Evolutionary conservation across 257 asterid species (phyloP), one percentile per base, ranked within the genome.

Genomic region (Nicotiana obtusifolia): DNA sequence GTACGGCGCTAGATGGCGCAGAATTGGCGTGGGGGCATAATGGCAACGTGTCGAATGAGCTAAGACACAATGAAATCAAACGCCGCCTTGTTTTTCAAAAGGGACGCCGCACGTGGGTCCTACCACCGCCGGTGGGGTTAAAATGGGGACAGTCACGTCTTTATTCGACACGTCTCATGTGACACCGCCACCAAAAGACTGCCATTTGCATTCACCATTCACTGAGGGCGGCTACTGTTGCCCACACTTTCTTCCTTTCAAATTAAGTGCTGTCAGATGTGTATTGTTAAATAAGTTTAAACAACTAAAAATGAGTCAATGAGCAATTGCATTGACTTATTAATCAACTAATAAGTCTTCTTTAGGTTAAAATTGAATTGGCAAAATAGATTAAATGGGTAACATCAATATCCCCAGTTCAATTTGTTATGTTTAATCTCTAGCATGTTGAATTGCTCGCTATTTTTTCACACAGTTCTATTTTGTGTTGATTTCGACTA

Each of bases 81-180:
- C 83, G 92, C 88, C 91, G 91, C 87, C 87, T 30, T 24, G 83
- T 17, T 26, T 19, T 61, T n/a, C 5, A 57, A 13, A 10, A 9
- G 33, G 53, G 59, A 20, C 68, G 69, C 84, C 8, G 71, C 81
- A 83, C 69, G 89, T 82, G 88, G 92, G 87, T 81, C 47, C 90
- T 82, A 24, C 31, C 80, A 30, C 62, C 82, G 56, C 49, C 60
- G 47, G 44, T 79, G 28, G 83, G 5, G 5, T 19, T 69, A 11
- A 41, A 41, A 20, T 37, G n/a, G 22, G n/a, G 41, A 80, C 37
- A 76, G 53, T 54, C 47, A 78, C 81, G 47, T 71, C 54, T 75
- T 82, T 81, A 76, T 56, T 79, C 83, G 90, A 86, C 91, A 88
- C 90, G 88, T 87, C 80, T 84, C 87, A 77, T 80, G 84, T 84